These are phyloP conservation scores for Penicillium sp. DNA, from an alignment of 2,329 filamentous ascomycete genomes.

Conservation along the genomic window DNA sequence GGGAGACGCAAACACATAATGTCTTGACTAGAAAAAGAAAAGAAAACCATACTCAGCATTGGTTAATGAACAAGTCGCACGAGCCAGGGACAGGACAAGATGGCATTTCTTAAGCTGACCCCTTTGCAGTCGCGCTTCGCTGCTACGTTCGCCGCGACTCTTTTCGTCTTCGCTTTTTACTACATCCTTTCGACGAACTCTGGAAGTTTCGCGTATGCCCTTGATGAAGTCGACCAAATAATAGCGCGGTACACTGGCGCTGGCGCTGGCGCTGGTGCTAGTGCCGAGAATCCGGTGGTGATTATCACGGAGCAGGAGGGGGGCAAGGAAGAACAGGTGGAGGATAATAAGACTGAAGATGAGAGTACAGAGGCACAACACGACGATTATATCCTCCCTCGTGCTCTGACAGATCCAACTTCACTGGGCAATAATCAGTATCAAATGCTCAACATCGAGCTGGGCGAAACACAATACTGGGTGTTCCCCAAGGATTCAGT, in stretches of 20 bases:
- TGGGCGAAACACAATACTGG: conserved; percentile 62
- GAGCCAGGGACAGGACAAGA: conserved; percentile 15
- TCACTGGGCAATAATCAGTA: conserved; percentile 64
- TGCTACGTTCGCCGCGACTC: conserved; percentile 60
- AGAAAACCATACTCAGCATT: neutral
- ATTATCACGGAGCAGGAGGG: neutral
- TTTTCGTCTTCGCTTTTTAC: conserved; percentile 59
- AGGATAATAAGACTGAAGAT: neutral
- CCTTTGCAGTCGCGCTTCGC: conserved; percentile 69
- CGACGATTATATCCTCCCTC: neutral
- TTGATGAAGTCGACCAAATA: conserved; percentile 40
- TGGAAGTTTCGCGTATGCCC: conserved; percentile 57
- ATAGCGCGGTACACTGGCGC: conserved; percentile 14
- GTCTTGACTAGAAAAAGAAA: neutral
- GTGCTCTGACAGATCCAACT: conserved; percentile 32
- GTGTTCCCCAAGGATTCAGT: conserved; percentile 58
- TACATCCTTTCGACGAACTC: conserved; percentile 57
- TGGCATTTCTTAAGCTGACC: conserved; percentile 52
- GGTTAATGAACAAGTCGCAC: neutral
- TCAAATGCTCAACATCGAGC: conserved; percentile 55
- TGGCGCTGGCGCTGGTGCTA: neutral
- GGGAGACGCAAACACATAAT: neutral
- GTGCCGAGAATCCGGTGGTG: neutral
- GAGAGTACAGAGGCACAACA: conserved; percentile 43
- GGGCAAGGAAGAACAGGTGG: neutral